Evolutionary conservation across 2,329 filamentous ascomycete species (phyloP).

Genomic region (Bimuria novae-zelandiae): DNA sequence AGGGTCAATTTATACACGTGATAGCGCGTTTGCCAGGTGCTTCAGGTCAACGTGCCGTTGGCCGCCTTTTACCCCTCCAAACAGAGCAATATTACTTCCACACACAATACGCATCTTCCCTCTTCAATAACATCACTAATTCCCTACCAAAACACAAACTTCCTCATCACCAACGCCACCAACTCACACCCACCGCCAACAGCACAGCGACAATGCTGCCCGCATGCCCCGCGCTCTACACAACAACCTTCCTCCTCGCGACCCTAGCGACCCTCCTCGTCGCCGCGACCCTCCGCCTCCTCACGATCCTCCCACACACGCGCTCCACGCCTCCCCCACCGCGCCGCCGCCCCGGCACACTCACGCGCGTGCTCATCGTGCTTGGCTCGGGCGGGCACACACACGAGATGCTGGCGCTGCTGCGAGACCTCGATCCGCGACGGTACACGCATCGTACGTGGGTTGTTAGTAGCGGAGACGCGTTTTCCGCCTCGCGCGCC

Average conservation of each 20-base stretch:
- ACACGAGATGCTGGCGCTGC: conserved; percentile 88
- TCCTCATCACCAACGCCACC: too few species aligned
- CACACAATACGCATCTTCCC: not conserved
- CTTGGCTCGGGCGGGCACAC: conserved; percentile 95
- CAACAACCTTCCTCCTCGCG: conserved; percentile 38
- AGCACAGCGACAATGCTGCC: conserved; percentile 16
- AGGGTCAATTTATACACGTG: conserved; percentile 9
- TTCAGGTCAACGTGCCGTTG: too few species aligned
- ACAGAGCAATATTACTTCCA: not conserved
- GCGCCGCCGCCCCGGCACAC: conserved; percentile 34
- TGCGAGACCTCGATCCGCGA: conserved; percentile 60
- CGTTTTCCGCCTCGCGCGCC: conserved; percentile 68
- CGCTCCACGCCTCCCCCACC: conserved; percentile 13
- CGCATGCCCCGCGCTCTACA: conserved; percentile 20
- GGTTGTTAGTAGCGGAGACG: conserved; percentile 76
- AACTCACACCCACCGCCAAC: too few species aligned
- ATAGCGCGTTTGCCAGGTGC: conserved; percentile 1
- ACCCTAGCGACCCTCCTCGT: conserved; percentile 41
- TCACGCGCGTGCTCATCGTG: conserved; percentile 73
- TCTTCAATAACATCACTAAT: too few species aligned
- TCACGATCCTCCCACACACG: conserved; percentile 44
- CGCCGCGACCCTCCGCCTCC: conserved; percentile 44
- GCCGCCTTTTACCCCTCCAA: not conserved
- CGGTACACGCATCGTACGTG: conserved; percentile 73
- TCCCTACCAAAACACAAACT: too few species aligned